These are phyloP conservation scores for Colletotrichum viniferum DNA, from an alignment of 2,329 filamentous ascomycete genomes.

Conservation along the genomic window DNA sequence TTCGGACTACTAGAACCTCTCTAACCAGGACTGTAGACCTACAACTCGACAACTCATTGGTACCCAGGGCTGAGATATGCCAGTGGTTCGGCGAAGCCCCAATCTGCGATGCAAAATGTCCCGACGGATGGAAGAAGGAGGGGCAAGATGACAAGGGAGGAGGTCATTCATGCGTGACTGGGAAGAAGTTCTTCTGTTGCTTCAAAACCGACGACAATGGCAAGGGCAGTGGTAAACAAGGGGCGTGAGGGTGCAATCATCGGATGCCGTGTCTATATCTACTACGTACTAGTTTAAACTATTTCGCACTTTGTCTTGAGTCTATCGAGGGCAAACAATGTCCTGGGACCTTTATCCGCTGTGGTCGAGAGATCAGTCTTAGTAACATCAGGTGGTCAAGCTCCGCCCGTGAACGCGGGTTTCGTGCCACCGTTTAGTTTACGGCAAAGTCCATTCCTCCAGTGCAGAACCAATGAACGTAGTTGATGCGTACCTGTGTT, in stretches of 20 bases:
- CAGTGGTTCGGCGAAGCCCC: background rate
- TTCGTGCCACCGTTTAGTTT: rapidly evolving
- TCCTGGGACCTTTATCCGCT: rapidly evolving
- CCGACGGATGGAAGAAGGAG: background rate
- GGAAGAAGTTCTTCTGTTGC: background rate
- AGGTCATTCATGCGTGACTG: background rate
- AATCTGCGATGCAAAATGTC: background rate
- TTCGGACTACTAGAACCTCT: rapidly evolving
- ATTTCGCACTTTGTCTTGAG: background rate
- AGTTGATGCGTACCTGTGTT: background rate
- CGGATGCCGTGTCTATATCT: rapidly evolving
- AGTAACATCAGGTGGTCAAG: rapidly evolving
- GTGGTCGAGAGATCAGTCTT: rapidly evolving
- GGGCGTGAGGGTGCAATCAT: rapidly evolving
- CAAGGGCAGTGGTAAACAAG: background rate
- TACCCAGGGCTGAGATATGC: background rate
- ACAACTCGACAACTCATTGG: background rate
- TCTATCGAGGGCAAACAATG: background rate
- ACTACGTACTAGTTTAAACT: rapidly evolving
- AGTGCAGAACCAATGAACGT: background rate
- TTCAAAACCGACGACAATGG: background rate
- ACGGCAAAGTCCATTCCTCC: rapidly evolving
- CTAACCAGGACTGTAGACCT: background rate
- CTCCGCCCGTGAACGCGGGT: rapidly evolving
- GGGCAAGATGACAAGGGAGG: background rate